A percentile compares a stretch with the other conserved stretches of the same genome.
phyloP scores from a whole-genome alignment of 805 yeast species.

The Citeromyces nyonsensis region DNA sequence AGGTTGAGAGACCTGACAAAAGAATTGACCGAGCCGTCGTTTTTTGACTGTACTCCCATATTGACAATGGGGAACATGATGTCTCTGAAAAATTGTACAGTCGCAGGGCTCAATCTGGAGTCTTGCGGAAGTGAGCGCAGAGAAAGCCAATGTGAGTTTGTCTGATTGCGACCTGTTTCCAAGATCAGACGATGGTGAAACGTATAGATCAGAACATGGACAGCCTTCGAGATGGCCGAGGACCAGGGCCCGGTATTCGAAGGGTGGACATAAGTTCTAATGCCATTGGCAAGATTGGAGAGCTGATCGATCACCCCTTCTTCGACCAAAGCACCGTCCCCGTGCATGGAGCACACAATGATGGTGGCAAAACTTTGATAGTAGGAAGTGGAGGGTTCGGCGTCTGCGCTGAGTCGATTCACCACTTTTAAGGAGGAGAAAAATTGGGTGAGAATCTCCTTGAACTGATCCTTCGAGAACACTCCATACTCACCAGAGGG shows the following conservation, averaged over 20 bases:
- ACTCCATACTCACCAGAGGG: slow-evolving; percentile 53
- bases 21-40: slow-evolving; percentile 33
- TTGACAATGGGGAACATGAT: slow-evolving; percentile 39
- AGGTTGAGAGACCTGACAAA: slow-evolving; percentile 44
- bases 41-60: slow-evolving; percentile 71
- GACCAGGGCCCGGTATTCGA: slow-evolving; percentile 92
- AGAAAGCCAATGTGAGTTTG: slow-evolving; percentile 12
- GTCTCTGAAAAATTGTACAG: slow-evolving; percentile 22
- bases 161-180: not conserved
- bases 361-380: slow-evolving; percentile 27
- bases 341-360: slow-evolving; percentile 48
- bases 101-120: slow-evolving; percentile 18
- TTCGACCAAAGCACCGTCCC: slow-evolving; percentile 21
- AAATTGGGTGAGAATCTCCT: not conserved
- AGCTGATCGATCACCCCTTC: slow-evolving; percentile 37
- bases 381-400: slow-evolving; percentile 7
- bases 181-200: too few species aligned
- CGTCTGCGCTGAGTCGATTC: slow-evolving; percentile 3
- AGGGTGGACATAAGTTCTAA: slow-evolving; percentile 80
- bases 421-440: not conserved
- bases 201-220: slow-evolving; percentile 28
- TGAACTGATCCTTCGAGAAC: slow-evolving; percentile 44
- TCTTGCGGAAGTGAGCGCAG: slow-evolving; percentile 12
- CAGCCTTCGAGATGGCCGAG: slow-evolving; percentile 43
- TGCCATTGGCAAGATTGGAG: slow-evolving; percentile 42